These are phyloP conservation scores for Trichoderma koningiopsis DNA, from an alignment of 2,329 filamentous ascomycete species.

Conservation along the genomic window DNA sequence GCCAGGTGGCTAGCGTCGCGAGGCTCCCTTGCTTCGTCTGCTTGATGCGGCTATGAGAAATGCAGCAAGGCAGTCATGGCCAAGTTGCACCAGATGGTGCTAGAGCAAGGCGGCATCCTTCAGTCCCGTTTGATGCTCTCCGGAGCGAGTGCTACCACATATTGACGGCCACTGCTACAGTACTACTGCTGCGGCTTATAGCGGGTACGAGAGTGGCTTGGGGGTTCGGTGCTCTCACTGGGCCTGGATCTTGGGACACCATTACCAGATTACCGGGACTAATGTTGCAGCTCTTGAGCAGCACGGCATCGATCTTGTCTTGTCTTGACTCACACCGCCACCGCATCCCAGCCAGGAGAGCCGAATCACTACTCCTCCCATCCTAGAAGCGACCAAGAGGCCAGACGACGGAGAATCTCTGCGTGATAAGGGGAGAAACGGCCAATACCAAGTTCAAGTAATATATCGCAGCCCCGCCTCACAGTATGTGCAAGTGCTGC, in stretches of 20 bases:
- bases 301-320: conserved; percentile 12
- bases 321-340: conserved; percentile 21
- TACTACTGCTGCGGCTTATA: background rate
- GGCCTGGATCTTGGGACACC: conserved; percentile 23
- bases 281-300: conserved; percentile 25
- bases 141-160: background rate
- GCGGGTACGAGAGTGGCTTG: conserved; percentile 16
- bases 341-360: background rate
- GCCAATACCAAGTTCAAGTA: background rate
- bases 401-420: conserved; percentile 3
- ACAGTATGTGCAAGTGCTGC: conserved; percentile 5
- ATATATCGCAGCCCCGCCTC: conserved; percentile 12
- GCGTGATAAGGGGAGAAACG: conserved; percentile 6
- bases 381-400: background rate
- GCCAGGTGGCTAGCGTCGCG: background rate
- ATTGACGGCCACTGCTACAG: background rate
- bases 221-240: background rate
- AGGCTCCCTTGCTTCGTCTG: conserved; percentile 12
- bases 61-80: background rate
- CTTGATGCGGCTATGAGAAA: background rate
- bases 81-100: background rate
- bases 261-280: conserved; percentile 28
- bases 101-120: background rate
- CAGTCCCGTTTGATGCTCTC: background rate
- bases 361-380: background rate